Evolutionary conservation across 2,329 filamentous ascomycete genomes (phyloP).

Genomic region (Claviceps paspali): DNA sequence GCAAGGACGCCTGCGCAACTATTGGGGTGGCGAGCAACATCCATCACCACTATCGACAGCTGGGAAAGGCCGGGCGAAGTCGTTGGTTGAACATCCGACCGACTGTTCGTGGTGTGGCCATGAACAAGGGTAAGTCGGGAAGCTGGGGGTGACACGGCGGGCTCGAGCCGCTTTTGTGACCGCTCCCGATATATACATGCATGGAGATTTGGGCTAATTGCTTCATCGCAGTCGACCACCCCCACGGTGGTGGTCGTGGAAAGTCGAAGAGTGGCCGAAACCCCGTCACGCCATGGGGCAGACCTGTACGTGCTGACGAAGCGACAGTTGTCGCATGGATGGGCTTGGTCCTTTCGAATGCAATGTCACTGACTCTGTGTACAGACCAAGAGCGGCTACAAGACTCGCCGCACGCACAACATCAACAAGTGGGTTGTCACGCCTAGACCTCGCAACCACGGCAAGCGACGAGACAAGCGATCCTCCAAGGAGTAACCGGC

Average conservation of each 20-base stretch:
- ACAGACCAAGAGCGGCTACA: conserved; percentile 72
- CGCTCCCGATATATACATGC: no score
- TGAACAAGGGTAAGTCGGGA: conserved; percentile 73
- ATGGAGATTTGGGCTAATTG: background rate
- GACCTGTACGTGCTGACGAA: conserved; percentile 51
- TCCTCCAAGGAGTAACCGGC: conserved; percentile 14
- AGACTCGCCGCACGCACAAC: conserved; percentile 80
- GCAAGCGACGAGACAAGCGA: conserved; percentile 63
- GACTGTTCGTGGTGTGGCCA: conserved; percentile 91
- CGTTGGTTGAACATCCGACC: conserved; percentile 90
- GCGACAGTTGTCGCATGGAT: background rate
- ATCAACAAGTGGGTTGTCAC: conserved; percentile 84
- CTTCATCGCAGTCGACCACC: conserved; percentile 60
- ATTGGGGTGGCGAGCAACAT: conserved; percentile 90
- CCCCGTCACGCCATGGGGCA: conserved; percentile 93
- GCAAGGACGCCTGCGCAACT: conserved; percentile 85
- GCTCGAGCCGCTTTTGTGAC: no score
- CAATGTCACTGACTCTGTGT: background rate
- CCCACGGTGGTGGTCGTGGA: conserved; percentile 95
- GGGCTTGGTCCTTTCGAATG: background rate
- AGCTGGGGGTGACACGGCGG: no score
- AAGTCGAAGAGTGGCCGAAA: conserved; percentile 98
- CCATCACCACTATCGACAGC: conserved; percentile 74
- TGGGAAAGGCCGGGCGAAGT: conserved; percentile 89
- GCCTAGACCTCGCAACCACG: conserved; percentile 73